Conservation (phyloP, 257 asterid species). For the Ophiorrhiza pumila region DNA sequence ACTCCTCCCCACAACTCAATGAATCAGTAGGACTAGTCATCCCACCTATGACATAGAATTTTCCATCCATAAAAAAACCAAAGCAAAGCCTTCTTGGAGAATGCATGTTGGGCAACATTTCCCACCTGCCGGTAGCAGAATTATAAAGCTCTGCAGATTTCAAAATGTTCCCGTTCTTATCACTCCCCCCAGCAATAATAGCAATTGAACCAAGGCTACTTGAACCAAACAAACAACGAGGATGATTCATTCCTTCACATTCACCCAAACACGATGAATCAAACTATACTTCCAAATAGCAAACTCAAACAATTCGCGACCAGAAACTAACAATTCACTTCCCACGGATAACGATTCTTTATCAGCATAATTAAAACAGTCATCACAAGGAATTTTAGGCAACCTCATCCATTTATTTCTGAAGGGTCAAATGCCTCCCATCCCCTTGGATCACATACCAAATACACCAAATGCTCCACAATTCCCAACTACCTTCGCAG, state of each 20-base stretch:
- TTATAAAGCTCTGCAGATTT: slow-evolving; percentile 78
- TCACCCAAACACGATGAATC: slow-evolving; percentile 48
- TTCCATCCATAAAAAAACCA: slow-evolving; percentile 78
- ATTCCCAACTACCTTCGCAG: slow-evolving; percentile 58
- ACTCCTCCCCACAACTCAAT: slow-evolving; percentile 79
- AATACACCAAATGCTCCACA: slow-evolving; percentile 82
- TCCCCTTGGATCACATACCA: slow-evolving; percentile 90
- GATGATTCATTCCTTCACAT: slow-evolving; percentile 69
- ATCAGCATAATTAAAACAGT: slow-evolving; percentile 74
- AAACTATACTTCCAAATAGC: slow-evolving; percentile 84
- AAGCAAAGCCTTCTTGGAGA: slow-evolving; percentile 75
- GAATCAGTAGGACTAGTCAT: slow-evolving; percentile 69
- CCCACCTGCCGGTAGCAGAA: slow-evolving; percentile 70
- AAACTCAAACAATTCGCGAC: slow-evolving; percentile 71
- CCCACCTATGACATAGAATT: slow-evolving; percentile 83
- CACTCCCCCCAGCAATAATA: slow-evolving; percentile 77
- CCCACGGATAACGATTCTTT: slow-evolving; percentile 87
- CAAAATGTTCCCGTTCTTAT: slow-evolving; percentile 62
- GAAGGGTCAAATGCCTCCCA: slow-evolving; percentile 92
- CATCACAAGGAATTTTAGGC: slow-evolving; percentile 84
- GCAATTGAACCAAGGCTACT: slow-evolving; percentile 67
- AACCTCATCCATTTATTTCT: slow-evolving; percentile 68
- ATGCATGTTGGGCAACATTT: slow-evolving; percentile 75
- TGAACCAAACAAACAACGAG: slow-evolving; percentile 84
- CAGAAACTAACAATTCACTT: slow-evolving; percentile 71